These are phyloP conservation scores for Trametes villosa DNA, from an alignment of 768 basidiomycete genomes.

Conservation along the genomic window DNA sequence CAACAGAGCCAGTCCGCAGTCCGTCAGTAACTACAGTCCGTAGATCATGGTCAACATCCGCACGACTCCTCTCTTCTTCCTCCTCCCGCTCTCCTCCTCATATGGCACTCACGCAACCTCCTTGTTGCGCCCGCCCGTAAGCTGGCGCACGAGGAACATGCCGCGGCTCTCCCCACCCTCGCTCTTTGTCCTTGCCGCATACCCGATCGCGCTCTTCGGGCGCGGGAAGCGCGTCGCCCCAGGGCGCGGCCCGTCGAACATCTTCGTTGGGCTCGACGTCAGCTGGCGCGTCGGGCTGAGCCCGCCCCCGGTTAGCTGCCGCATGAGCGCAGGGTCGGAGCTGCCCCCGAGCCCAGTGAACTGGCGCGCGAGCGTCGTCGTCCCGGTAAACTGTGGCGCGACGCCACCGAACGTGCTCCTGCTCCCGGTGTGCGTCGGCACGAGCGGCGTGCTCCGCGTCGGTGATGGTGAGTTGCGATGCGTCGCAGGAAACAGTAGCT, in stretches of 20 bases:
- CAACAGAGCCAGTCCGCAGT: neutral
- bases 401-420: conserved; percentile 38
- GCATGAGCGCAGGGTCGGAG: conserved; percentile 40
- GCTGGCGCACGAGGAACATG: conserved; percentile 77
- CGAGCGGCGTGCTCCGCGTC: conserved; percentile 47
- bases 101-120: conserved; percentile 6
- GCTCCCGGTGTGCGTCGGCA: conserved; percentile 49
- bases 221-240: conserved; percentile 52
- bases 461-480: conserved; percentile 60
- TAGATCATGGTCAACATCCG: neutral
- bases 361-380: conserved; percentile 74
- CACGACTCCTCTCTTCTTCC: neutral
- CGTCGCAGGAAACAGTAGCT: conserved; percentile 61
- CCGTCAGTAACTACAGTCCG: conserved; percentile 19
- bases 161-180: conserved; percentile 67
- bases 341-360: conserved; percentile 64
- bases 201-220: conserved; percentile 78
- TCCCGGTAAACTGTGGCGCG: conserved; percentile 65
- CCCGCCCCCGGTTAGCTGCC: conserved; percentile 71
- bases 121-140: conserved; percentile 59
- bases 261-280: conserved; percentile 70
- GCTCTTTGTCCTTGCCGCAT: conserved; percentile 49
- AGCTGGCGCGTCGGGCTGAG: conserved; percentile 71
- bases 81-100: neutral
- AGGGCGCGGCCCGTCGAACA: conserved; percentile 48